Evolutionary conservation across 345 rosid species (phyloP), one percentile per base, ranked within the genome.

Genomic region (Eucalyptus fibrosa): DNA sequence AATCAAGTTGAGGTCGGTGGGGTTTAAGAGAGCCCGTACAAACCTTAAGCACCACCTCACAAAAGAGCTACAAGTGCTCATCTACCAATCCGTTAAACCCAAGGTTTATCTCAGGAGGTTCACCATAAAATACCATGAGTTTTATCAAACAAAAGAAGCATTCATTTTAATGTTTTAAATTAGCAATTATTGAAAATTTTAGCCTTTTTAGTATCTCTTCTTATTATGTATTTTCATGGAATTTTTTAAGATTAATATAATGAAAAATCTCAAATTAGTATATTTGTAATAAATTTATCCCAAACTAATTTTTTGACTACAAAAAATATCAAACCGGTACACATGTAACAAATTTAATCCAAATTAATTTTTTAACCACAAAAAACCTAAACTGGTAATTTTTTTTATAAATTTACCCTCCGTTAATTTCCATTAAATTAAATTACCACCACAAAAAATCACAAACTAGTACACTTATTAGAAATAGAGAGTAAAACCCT

Each of bases 321-420:
- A 0, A 51, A 51, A 17, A 17, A 17, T 51, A 51, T 51, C 4
- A 51, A 51, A 51, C 23, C 0, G 21, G 55, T 51, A 51, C 9
- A 1, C 4, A 51, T 17, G 21, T 17, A 51, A 51, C 21, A 17
- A 51, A 17, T 51, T 51, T 51, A 51, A 51, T 51, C 4, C 23
- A 51, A 51, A 51, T 17, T 51, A 51, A 17, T 51, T 51, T 51
- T 51, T 51, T 51, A 51, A 51, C 55, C 23, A 51, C 21, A 18
- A 51, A 51, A 51, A 51, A 18, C 2, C 55, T 18, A 51, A 18
- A 7, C 1, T 51, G 9, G 23, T 51, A 7, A 17, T 7, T 51
- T 51, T 50, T 50, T 17, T 7, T 1, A 50, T 51, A 51, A 51
- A 51, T 51, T 7, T 51, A 7, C 55, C 2, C 0, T 18, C 0